These are phyloP conservation scores for Sporothrix pseudoabietina DNA, from an alignment of 2,329 filamentous ascomycete species.

Conservation along the genomic window DNA sequence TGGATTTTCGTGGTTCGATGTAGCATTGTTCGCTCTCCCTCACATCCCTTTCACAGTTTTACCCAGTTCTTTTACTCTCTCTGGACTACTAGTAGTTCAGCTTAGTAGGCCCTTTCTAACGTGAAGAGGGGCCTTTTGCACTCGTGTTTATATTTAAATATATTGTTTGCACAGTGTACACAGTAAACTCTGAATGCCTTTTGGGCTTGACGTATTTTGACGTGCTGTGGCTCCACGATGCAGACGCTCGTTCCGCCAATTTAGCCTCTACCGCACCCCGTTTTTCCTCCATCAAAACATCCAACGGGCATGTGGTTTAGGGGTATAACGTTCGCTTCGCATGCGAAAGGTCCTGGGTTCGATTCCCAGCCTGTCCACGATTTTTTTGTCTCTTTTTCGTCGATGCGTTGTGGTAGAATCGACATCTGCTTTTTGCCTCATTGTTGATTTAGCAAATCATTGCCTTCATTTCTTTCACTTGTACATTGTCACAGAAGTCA, in stretches of 20 bases:
- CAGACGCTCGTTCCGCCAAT: not conserved
- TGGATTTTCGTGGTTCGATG: not conserved
- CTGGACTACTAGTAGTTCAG: not conserved
- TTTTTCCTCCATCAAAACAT: not conserved
- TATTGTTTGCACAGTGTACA: not conserved
- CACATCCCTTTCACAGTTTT: not conserved
- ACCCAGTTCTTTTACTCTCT: not conserved
- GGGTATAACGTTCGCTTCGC: constrained; percentile 15
- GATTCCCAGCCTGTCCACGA: constrained; percentile 3
- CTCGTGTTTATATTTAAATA: not conserved
- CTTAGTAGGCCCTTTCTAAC: not conserved
- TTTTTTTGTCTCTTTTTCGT: not conserved
- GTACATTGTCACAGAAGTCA: not conserved
- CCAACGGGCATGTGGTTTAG: constrained; percentile 4
- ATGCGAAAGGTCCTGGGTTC: constrained; percentile 20
- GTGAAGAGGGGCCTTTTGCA: not conserved
- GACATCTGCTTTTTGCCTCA: not conserved
- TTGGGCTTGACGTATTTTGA: not conserved
- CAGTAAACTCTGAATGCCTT: not conserved
- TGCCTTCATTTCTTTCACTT: too few relatives aligned
- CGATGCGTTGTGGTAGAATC: not conserved
- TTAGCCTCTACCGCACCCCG: not conserved
- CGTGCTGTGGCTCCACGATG: not conserved
- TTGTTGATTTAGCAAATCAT: not conserved
- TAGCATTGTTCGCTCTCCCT: not conserved